Percentiles rank a stretch among this genome's conserved stretches.
Evolutionary conservation across 768 basidiomycete genomes (phyloP).

Genomic region (Sutorius australiensis): DNA sequence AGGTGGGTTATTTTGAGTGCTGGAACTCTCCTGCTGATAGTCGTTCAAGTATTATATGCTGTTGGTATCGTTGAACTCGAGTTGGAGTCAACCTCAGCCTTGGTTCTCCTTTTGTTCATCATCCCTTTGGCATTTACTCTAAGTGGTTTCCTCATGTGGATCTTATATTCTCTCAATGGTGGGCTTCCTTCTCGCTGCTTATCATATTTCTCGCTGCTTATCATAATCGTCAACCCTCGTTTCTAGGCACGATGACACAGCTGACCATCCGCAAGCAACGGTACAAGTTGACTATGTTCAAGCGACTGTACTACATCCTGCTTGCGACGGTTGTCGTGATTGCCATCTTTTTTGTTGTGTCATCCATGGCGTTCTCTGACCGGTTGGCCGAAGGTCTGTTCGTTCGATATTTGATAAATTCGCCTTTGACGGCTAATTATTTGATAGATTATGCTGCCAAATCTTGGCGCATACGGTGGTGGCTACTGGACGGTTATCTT

Average conservation of each 20-base stretch:
- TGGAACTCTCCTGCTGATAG: slow-evolving; percentile 4
- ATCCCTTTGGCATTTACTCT: slow-evolving; percentile 93
- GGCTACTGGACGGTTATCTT: slow-evolving; percentile 94
- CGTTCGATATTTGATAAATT: neutral
- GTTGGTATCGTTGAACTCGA: slow-evolving; percentile 93
- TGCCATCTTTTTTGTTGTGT: slow-evolving; percentile 87
- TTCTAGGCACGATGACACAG: slow-evolving; percentile 80
- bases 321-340: slow-evolving; percentile 78
- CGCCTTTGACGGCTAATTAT: neutral
- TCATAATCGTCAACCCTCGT: slow-evolving; percentile 3
- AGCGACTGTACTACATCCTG: slow-evolving; percentile 79
- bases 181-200: slow-evolving; percentile 14
- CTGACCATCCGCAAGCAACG: slow-evolving; percentile 81
- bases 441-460: slow-evolving; percentile 84
- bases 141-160: slow-evolving; percentile 96
- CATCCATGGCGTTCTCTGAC: slow-evolving; percentile 86
- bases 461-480: slow-evolving; percentile 90
- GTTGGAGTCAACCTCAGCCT: slow-evolving; percentile 83
- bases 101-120: slow-evolving; percentile 83
- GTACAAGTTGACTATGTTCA: slow-evolving; percentile 88
- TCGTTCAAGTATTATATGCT: slow-evolving; percentile 74
- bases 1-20: slow-evolving; percentile 48
- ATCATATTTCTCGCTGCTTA: neutral
- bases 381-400: slow-evolving; percentile 80
- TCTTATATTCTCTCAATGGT: slow-evolving; percentile 88